phyloP scores from a whole-genome alignment of 1,284 basidiomycete species.

The Moesziomyces parantarcticus region DNA sequence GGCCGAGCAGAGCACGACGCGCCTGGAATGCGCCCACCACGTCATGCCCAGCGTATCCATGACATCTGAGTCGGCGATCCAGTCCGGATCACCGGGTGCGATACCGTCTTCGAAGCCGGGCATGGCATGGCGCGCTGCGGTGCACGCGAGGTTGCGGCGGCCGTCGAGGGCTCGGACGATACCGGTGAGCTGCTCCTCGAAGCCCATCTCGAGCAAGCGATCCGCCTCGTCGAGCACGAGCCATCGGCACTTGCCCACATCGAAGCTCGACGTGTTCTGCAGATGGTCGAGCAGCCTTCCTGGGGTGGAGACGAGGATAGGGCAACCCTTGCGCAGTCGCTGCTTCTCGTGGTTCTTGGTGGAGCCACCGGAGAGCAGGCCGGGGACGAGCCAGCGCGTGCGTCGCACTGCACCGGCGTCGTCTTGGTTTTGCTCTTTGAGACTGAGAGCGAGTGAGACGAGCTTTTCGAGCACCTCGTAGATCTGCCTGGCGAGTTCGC shows the following conservation, averaged over 20 bases:
- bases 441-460: slow-evolving; percentile 75
- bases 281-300: slow-evolving; percentile 80
- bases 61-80: slow-evolving; percentile 42
- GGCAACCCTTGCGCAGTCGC: slow-evolving; percentile 77
- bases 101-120: slow-evolving; percentile 28
- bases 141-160: slow-evolving; percentile 52
- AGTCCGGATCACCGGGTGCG: slow-evolving; percentile 13
- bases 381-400: slow-evolving; percentile 88
- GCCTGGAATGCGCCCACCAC: slow-evolving; percentile 72
- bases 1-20: slow-evolving; percentile 93
- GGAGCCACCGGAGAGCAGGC: slow-evolving; percentile 81
- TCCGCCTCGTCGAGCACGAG: slow-evolving; percentile 97
- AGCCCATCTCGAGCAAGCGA: slow-evolving; percentile 77
- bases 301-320: slow-evolving; percentile 78
- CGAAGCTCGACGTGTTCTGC: slow-evolving; percentile 86
- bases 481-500: slow-evolving; percentile 95
- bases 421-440: slow-evolving; percentile 69
- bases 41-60: slow-evolving; percentile 57
- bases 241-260: slow-evolving; percentile 93
- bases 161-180: slow-evolving; percentile 74
- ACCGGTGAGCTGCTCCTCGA: slow-evolving; percentile 73
- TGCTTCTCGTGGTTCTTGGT: slow-evolving; percentile 81
- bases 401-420: slow-evolving; percentile 70
- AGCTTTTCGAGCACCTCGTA: slow-evolving; percentile 77
- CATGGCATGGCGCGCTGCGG: slow-evolving; percentile 74